Conservation (phyloP, 129 eudicot species). For the Helianthus annuus region DNA sequence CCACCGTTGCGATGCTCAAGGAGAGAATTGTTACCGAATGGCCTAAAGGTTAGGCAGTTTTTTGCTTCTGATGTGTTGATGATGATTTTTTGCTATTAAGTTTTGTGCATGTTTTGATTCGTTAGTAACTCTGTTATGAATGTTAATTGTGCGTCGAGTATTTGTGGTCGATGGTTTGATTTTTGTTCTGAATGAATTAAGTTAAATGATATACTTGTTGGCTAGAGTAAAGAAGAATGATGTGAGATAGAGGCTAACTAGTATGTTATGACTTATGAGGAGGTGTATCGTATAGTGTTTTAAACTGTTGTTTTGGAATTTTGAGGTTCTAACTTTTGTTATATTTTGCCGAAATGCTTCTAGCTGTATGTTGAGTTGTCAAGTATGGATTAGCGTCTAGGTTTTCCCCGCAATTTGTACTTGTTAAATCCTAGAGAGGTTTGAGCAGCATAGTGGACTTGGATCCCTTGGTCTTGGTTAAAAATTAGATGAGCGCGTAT, state of each 20-base stretch:
- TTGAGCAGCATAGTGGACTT: background rate
- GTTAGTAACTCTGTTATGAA: background rate
- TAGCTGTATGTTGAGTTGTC: background rate
- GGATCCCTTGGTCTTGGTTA: background rate
- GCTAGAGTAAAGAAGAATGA: background rate
- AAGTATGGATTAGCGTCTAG: constrained; percentile 6
- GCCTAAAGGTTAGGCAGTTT: constrained; percentile 74
- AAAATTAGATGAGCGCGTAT: background rate
- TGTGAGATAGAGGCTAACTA: constrained; percentile 1
- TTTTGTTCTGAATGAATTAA: background rate
- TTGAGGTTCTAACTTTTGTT: background rate
- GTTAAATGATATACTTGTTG: constrained; percentile 1
- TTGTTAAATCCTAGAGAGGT: background rate
- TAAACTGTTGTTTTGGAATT: background rate
- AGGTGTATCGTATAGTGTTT: background rate
- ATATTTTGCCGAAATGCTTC: background rate
- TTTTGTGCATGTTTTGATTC: constrained; percentile 9
- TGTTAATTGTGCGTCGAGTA: constrained; percentile 1
- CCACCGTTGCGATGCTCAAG: constrained; percentile 76
- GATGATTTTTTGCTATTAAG: background rate
- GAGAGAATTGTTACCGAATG: constrained; percentile 83
- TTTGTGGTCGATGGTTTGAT: background rate
- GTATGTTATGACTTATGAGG: too few species aligned
- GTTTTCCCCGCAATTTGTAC: background rate
- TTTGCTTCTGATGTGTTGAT: constrained; percentile 5